phyloP scores from a whole-genome alignment of 768 basidiomycete species.

The Neoboletus brunneissimus region DNA sequence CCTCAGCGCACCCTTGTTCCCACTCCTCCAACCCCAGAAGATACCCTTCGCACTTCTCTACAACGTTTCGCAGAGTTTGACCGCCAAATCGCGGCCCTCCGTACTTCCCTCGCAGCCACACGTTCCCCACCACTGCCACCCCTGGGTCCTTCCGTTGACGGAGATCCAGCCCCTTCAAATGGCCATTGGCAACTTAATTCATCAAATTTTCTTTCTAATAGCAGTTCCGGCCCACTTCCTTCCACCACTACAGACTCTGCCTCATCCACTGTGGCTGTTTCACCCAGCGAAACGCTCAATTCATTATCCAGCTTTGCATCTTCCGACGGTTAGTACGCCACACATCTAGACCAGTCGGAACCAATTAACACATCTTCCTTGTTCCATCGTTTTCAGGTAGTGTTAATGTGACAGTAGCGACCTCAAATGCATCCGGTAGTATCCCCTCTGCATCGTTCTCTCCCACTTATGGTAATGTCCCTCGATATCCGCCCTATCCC shows the following conservation, averaged over 20 bases:
- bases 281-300: slow-evolving; percentile 9
- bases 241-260: slow-evolving; percentile 5
- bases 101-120: slow-evolving; percentile 36
- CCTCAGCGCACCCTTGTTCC: slow-evolving; percentile 13
- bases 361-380: slow-evolving; percentile 8
- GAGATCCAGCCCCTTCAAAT: slow-evolving; percentile 13
- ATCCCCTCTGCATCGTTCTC: slow-evolving; percentile 19
- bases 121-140: slow-evolving; percentile 29
- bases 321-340: slow-evolving; percentile 23
- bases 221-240: slow-evolving; percentile 2
- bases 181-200: slow-evolving; percentile 19
- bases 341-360: slow-evolving; percentile 4
- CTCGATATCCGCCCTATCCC: slow-evolving; percentile 22
- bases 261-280: slow-evolving; percentile 9
- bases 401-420: not conserved
- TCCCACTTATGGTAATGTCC: slow-evolving; percentile 22
- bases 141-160: slow-evolving; percentile 18
- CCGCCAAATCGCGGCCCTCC: slow-evolving; percentile 48
- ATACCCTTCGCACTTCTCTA: slow-evolving; percentile 42
- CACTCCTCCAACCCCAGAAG: slow-evolving; percentile 27
- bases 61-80: slow-evolving; percentile 56
- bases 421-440: slow-evolving; percentile 12
- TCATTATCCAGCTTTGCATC: slow-evolving; percentile 18
- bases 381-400: slow-evolving; percentile 12
- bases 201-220: slow-evolving; percentile 20